Evolutionary conservation across 2,329 filamentous ascomycete species (phyloP), one percentile per base, ranked within the genome.

Genomic region (Aspergillus niger): DNA sequence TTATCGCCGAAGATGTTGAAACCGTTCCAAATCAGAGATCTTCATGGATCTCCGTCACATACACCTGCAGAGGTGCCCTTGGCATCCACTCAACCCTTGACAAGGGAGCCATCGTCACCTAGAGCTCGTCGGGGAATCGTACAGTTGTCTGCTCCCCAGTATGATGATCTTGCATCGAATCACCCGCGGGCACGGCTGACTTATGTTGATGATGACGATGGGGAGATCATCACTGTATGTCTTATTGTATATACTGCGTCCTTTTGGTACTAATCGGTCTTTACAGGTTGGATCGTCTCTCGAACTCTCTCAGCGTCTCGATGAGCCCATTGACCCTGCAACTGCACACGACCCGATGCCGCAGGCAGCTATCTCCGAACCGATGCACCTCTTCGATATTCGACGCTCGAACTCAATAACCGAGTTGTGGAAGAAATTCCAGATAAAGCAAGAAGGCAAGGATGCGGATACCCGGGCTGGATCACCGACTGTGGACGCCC

Each of bases 371-470:
- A 55, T 55, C 28, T 59, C 65, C 11, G 65, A 60, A 26, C 69
- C 74, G 20, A 77, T 80, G 70, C 80, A 82, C 66, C 69, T 80
- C 49, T 82, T 82, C 65, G 79, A 81, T 63, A 79, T 81, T 58
- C 72, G 71, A 59, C 74, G 76, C 54, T 74, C 76, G 39, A 74
- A 73, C 44, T 76, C 76, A 8, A 70, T 77, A 11, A 71, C 72
- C 5, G 71, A 77, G 49, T 60, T 77, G 32, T 80, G 78, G 77
- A 75, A 71, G 58, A 65, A 64, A 32, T 75, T 71, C 58, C 72
- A 74, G 28, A 55, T 58, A 51, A 62, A 63, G 15, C 49, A 62
- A 28, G 47, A 48, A 4, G 24, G 20, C 3, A 32, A 38, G 39
- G 48, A 58, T 24, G 26, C 54, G 7, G 52, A 53, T 7, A 50